Conservation (phyloP, 768 basidiomycete species). For the Cystobasidium onofrii region DNA sequence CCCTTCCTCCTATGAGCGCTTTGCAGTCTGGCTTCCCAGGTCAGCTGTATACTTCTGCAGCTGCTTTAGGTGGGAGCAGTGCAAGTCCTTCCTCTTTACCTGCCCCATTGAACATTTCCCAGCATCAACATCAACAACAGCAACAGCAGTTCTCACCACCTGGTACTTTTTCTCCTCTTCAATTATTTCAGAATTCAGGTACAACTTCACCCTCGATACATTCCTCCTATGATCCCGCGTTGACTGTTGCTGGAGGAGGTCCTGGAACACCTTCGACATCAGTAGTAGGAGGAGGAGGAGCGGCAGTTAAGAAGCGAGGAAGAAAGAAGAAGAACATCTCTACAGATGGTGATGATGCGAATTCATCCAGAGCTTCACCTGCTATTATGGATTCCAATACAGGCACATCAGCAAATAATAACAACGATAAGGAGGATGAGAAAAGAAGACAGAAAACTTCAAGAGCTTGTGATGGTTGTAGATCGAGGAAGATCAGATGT, state of each 20-base stretch:
- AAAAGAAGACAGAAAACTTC: slow-evolving; percentile 55
- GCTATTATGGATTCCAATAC: neutral
- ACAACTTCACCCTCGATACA: neutral
- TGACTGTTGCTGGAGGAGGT: neutral
- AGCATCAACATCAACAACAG: slow-evolving; percentile 43
- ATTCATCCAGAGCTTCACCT: neutral
- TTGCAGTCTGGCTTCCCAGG: neutral
- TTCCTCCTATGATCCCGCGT: neutral
- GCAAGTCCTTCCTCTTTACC: neutral
- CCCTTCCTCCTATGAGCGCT: neutral
- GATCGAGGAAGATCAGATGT: slow-evolving; percentile 79
- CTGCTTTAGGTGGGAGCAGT: neutral
- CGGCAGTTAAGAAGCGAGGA: neutral
- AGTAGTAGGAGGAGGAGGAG: neutral
- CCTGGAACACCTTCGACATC: neutral
- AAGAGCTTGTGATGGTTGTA: slow-evolving; percentile 69
- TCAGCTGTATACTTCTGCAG: neutral
- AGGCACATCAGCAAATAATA: neutral
- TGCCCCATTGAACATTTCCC: neutral
- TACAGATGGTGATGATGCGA: neutral
- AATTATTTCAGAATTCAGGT: neutral
- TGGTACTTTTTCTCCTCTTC: neutral
- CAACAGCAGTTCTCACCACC: slow-evolving; percentile 8
- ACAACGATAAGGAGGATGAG: slow-evolving; percentile 7
- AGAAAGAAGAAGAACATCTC: slow-evolving; percentile 9